Percentiles rank a stretch among this genome's conserved stretches.
phyloP scores from a whole-genome alignment of 108 stramenopile genomes.

The Schizochytrium sp. region DNA sequence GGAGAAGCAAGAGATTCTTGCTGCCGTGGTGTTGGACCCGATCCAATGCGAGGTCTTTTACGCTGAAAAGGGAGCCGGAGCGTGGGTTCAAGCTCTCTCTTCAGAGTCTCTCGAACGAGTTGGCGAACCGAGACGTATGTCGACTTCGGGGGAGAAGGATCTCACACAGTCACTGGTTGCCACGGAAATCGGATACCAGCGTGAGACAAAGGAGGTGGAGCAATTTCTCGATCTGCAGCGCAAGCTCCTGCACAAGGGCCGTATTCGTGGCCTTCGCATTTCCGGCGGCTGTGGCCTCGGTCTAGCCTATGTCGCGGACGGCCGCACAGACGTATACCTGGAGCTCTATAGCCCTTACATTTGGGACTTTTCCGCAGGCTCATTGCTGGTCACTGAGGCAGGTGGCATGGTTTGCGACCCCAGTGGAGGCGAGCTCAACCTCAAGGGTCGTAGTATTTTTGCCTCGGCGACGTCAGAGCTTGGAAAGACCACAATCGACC shows the following conservation, averaged over 20 bases:
- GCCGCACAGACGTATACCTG: not conserved
- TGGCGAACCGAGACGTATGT: not conserved
- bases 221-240: not conserved
- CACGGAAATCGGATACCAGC: slow-evolving; percentile 2
- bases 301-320: not conserved
- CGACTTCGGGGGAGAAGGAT: not conserved
- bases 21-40: not conserved
- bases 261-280: not conserved
- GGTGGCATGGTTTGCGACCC: not conserved
- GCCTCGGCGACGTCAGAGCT: not conserved
- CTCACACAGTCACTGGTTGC: not conserved
- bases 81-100: not conserved
- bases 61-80: not conserved
- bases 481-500: not conserved
- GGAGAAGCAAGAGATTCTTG: not conserved
- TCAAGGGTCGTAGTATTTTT: not conserved
- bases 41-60: not conserved
- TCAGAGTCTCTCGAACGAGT: not conserved
- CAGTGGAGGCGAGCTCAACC: not conserved
- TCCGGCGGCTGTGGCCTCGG: not conserved
- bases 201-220: not conserved
- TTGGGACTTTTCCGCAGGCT: not conserved
- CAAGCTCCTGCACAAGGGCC: not conserved
- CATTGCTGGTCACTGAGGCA: not conserved
- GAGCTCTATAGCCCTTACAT: not conserved